A percentile compares a stretch with the other conserved stretches of the same genome.
Conservation (phyloP, 2,329 filamentous ascomycete species). For the Pseudogymnoascus sp. region DNA sequence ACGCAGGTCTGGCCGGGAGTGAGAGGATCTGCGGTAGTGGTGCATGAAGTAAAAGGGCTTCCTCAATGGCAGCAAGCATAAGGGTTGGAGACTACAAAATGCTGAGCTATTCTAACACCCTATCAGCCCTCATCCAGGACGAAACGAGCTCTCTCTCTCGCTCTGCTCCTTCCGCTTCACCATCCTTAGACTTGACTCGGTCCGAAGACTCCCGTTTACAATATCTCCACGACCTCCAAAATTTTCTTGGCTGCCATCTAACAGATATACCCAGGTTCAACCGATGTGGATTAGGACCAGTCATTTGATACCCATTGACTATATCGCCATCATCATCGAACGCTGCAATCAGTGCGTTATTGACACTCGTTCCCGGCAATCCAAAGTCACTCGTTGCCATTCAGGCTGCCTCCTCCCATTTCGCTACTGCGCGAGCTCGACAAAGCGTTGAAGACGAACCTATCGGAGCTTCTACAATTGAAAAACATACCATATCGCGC, state of each 20-base stretch:
- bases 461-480: background rate
- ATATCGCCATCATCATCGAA: background rate
- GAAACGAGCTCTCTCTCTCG: background rate
- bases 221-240: background rate
- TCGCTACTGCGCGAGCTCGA: background rate
- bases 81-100: background rate
- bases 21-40: too few species aligned
- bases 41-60: background rate
- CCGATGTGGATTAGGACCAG: background rate
- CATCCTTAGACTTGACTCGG: too few species aligned
- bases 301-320: background rate
- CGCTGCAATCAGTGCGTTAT: background rate
- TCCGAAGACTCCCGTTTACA: background rate
- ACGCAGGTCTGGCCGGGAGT: too few species aligned
- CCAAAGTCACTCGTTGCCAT: background rate
- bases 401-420: background rate
- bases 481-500: background rate
- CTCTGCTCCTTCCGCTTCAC: too few species aligned
- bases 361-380: background rate
- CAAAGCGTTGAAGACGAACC: background rate
- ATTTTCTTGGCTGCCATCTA: background rate
- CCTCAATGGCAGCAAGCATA: background rate
- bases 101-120: slow-evolving; percentile 5
- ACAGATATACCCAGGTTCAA: background rate
- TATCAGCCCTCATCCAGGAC: background rate